Evolutionary conservation across 768 basidiomycete genomes (phyloP).

Genomic region (Rhizopogon roseolus): DNA sequence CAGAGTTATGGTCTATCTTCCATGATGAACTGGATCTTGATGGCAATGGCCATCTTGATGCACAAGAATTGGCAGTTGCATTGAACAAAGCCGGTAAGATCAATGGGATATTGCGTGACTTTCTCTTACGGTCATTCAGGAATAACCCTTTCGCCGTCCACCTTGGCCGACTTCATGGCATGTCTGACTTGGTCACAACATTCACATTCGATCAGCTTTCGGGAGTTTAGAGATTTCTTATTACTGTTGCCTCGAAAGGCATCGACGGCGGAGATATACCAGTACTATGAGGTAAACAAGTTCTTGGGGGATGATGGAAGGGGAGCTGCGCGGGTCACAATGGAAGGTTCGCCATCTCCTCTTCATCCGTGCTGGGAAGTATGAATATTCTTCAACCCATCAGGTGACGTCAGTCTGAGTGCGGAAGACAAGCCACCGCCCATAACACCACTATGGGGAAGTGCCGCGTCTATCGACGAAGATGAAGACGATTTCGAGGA

Average conservation of each 20-base stretch:
- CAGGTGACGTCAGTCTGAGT: slow-evolving; percentile 76
- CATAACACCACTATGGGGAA: slow-evolving; percentile 11
- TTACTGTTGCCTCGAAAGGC: slow-evolving; percentile 78
- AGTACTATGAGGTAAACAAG: slow-evolving; percentile 68
- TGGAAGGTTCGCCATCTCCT: slow-evolving; percentile 64
- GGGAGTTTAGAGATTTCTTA: slow-evolving; percentile 87
- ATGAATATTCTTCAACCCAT: slow-evolving; percentile 20
- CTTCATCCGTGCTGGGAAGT: slow-evolving; percentile 11
- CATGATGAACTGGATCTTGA: slow-evolving; percentile 89
- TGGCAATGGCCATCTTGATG: slow-evolving; percentile 78
- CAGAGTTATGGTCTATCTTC: slow-evolving; percentile 90
- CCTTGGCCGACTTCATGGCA: slow-evolving; percentile 78
- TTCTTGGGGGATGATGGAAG: slow-evolving; percentile 71
- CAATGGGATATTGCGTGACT: slow-evolving; percentile 12
- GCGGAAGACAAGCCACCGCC: slow-evolving; percentile 66
- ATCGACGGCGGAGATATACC: slow-evolving; percentile 82
- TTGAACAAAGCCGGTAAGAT: slow-evolving; percentile 65
- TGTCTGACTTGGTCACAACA: slow-evolving; percentile 70
- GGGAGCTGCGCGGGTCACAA: slow-evolving; percentile 75
- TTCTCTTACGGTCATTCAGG: slow-evolving; percentile 39
- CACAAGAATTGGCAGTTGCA: slow-evolving; percentile 54
- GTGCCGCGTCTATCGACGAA: slow-evolving; percentile 22
- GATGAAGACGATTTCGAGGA: slow-evolving; percentile 38
- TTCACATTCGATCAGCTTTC: slow-evolving; percentile 69
- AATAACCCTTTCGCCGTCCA: slow-evolving; percentile 62